Evolutionary conservation across 2,329 filamentous ascomycete genomes (phyloP), one percentile per base, ranked within the genome.

Genomic region (Penicillium crustosum): DNA sequence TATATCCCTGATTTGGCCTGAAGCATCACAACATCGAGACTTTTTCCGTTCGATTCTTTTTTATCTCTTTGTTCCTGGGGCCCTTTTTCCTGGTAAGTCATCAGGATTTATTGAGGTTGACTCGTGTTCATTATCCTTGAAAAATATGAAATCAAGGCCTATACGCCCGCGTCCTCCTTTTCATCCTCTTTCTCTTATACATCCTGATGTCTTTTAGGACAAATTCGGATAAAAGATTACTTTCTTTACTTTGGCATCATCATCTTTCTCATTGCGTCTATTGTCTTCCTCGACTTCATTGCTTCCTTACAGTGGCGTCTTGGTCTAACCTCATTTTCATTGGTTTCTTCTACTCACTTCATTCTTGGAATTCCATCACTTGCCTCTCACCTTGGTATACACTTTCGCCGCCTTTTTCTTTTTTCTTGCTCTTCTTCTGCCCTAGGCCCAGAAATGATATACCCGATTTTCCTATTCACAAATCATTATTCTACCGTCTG

Each of bases 1-100:
- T 67, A 66, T 67, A 65, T 68, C 62, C 61, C 61, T 66, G 61
- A 64, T 65, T 65, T 63, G 63, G 65, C 64, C 59, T 64, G 65
- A 66, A 67, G 62, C 65, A 66, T 60, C 56, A 61, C 55, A 61
- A 50, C 57, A 49, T 58, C 41, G 50, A 60, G 57, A 60, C 59
- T 49, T 52, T 56, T 56, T 59, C 42, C 54, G 43, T 35, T 25
- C 36, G 39, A 19, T 29, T 49, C 35, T 17, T 48, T 48, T 29
- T 41, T 21, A 44, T 43, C 35, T 59, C 35, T 21, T 42, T 49
- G 33, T 52, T 55, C 57, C 31, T 5, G 12, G 15, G 31, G 31
- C 13, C 31, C 55, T 35, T 35, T 13, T 33, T 43, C 42, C 31
- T 52, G 47, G 36, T 29, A 21, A 38, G 17, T 19, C 17, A 5